phyloP scores from a whole-genome alignment of 176 grass and related monocot species.

The Musa acuminata region DNA sequence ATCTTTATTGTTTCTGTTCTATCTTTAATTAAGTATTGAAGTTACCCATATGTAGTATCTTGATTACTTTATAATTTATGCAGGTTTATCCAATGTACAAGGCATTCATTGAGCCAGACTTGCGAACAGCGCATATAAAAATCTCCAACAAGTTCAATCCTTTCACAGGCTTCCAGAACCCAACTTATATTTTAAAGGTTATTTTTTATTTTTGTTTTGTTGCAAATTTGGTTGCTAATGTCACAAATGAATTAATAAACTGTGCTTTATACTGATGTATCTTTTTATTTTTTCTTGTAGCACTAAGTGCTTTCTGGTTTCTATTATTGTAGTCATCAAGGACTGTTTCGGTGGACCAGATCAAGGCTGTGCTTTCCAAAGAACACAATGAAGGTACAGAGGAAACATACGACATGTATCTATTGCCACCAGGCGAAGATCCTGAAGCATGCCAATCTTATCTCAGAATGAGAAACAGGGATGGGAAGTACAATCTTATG shows the following conservation, averaged over 20 bases:
- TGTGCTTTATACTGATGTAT: not conserved
- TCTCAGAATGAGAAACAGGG: slow-evolving; percentile 94
- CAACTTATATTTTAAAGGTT: slow-evolving; percentile 97
- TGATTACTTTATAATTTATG: slow-evolving; percentile 6
- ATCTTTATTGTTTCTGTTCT: too few species aligned
- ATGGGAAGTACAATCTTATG: slow-evolving; percentile 99
- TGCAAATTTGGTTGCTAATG: not conserved
- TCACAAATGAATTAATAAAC: not conserved
- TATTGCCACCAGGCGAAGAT: slow-evolving; percentile 97
- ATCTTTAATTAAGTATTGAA: too few species aligned
- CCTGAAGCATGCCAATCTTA: slow-evolving; percentile 95
- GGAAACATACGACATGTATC: slow-evolving; percentile 98
- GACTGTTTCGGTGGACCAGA: slow-evolving; percentile 56
- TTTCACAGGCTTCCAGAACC: slow-evolving; percentile 94
- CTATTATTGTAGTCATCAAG: slow-evolving; percentile 53
- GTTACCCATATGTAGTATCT: not conserved
- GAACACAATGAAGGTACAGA: slow-evolving; percentile 64
- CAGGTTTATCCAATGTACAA: slow-evolving; percentile 99
- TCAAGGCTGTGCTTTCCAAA: slow-evolving; percentile 60
- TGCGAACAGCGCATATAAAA: slow-evolving; percentile 87
- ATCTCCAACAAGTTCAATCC: slow-evolving; percentile 85
- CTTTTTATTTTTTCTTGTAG: not conserved
- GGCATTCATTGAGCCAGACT: slow-evolving; percentile 93
- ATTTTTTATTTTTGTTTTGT: not conserved
- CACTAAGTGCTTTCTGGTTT: slow-evolving; percentile 9